phyloP scores from a whole-genome alignment of 768 basidiomycete genomes.

The Mycena maculata region DNA sequence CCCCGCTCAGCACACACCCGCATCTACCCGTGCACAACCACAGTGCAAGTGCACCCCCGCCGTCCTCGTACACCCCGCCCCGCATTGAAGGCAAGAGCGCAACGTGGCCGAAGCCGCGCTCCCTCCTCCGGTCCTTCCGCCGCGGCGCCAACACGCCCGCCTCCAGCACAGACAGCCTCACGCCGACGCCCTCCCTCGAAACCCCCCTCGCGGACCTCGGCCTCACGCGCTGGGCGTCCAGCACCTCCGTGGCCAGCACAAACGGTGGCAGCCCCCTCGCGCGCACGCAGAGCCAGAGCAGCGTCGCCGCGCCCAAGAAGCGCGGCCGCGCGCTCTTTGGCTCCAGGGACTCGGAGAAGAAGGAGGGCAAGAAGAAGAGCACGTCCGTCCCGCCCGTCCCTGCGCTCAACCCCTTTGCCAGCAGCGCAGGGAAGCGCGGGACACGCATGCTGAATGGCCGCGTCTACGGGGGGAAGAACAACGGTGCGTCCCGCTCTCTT shows the following conservation, averaged over 20 bases:
- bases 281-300: conserved; percentile 22
- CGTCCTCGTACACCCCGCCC: conserved; percentile 44
- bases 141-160: conserved; percentile 38
- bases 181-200: conserved; percentile 54
- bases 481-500: conserved; percentile 34
- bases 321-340: conserved; percentile 21
- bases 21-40: conserved; percentile 47
- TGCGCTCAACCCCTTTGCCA: conserved; percentile 25
- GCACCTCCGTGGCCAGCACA: conserved; percentile 41
- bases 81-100: conserved; percentile 29
- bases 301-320: conserved; percentile 7
- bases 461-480: conserved; percentile 71
- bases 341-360: background rate
- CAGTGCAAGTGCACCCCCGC: conserved; percentile 32
- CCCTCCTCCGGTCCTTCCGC: conserved; percentile 30
- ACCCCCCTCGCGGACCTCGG: conserved; percentile 35
- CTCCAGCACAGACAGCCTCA: conserved; percentile 48
- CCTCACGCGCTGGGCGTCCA: conserved; percentile 38
- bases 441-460: conserved; percentile 87
- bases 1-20: conserved; percentile 63
- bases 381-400: conserved; percentile 1
- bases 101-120: conserved; percentile 23
- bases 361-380: conserved; percentile 7
- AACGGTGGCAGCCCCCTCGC: conserved; percentile 27
- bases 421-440: conserved; percentile 44